Evolutionary conservation across 2,329 filamentous ascomycete species (phyloP).

Genomic region (Talaromyces rugulosus): DNA sequence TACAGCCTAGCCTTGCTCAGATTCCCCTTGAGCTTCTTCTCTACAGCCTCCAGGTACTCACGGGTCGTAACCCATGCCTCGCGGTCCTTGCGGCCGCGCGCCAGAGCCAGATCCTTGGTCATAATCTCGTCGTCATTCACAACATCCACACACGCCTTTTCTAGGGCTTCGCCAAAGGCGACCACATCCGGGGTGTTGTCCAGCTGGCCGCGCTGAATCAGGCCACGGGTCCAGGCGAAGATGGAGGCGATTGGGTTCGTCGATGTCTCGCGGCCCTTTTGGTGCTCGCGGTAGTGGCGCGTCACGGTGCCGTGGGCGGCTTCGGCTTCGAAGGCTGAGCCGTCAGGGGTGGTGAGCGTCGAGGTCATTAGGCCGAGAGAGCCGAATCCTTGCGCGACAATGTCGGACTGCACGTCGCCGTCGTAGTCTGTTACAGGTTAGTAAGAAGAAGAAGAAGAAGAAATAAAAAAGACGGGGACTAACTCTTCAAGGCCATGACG

Average conservation of each 20-base stretch:
- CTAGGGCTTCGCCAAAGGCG: conserved; percentile 83
- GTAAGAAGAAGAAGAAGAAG: not conserved
- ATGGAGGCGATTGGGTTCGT: conserved; percentile 99
- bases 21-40: conserved; percentile 77
- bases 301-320: conserved; percentile 98
- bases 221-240: conserved; percentile 96
- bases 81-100: conserved; percentile 80
- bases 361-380: conserved; percentile 98
- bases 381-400: conserved; percentile 96
- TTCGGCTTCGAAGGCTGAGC: conserved; percentile 95
- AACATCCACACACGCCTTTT: conserved; percentile 90
- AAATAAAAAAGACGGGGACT: conserved; percentile 30
- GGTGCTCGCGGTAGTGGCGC: conserved; percentile 97
- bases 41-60: conserved; percentile 89
- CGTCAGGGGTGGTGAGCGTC: conserved; percentile 91
- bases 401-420: conserved; percentile 97
- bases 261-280: conserved; percentile 94
- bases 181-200: conserved; percentile 90
- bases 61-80: conserved; percentile 85
- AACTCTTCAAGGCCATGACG: conserved; percentile 97
- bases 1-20: conserved; percentile 42
- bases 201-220: conserved; percentile 87
- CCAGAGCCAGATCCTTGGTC: conserved; percentile 98
- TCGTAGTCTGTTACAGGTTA: conserved; percentile 71
- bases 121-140: conserved; percentile 93